phyloP scores from a whole-genome alignment of 176 grass and related monocot genomes.

The Leersia perrieri region DNA sequence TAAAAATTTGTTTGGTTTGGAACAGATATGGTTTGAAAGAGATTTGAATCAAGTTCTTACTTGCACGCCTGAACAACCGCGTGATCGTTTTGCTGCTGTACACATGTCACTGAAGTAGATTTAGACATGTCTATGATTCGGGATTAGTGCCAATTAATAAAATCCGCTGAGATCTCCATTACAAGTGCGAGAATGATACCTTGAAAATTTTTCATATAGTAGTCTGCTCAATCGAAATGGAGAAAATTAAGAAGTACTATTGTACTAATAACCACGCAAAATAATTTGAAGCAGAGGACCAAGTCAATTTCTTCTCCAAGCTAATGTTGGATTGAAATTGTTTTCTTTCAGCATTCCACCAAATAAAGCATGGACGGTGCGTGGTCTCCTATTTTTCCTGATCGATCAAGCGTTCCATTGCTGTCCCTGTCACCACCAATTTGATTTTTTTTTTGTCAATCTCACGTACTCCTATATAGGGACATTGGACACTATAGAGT shows the following conservation, averaged over 20 bases:
- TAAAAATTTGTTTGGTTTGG: not conserved
- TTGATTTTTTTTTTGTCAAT: not conserved
- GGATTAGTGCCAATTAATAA: not conserved
- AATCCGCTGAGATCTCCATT: not conserved
- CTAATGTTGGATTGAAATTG: not conserved
- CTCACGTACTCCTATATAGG: too few relatives aligned
- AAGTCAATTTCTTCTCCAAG: not conserved
- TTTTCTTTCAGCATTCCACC: not conserved
- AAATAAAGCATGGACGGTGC: conserved; percentile 21
- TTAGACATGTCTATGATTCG: not conserved
- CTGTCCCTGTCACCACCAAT: not conserved
- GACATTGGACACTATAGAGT: too few relatives aligned
- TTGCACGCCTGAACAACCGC: conserved; percentile 22
- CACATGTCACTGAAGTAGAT: not conserved
- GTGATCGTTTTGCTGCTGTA: not conserved
- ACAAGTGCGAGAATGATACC: not conserved
- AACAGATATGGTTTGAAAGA: not conserved
- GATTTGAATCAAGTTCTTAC: not conserved
- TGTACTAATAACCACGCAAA: not conserved
- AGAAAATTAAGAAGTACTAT: too few relatives aligned
- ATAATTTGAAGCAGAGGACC: not conserved
- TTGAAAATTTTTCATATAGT: not conserved
- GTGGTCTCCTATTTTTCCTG: not conserved
- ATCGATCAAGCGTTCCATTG: too few relatives aligned
- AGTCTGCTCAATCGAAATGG: not conserved